Percentiles rank a stretch among this genome's conserved stretches.
Evolutionary conservation across 2,329 filamentous ascomycete genomes (phyloP).

Genomic region (Apiospora aurea): DNA sequence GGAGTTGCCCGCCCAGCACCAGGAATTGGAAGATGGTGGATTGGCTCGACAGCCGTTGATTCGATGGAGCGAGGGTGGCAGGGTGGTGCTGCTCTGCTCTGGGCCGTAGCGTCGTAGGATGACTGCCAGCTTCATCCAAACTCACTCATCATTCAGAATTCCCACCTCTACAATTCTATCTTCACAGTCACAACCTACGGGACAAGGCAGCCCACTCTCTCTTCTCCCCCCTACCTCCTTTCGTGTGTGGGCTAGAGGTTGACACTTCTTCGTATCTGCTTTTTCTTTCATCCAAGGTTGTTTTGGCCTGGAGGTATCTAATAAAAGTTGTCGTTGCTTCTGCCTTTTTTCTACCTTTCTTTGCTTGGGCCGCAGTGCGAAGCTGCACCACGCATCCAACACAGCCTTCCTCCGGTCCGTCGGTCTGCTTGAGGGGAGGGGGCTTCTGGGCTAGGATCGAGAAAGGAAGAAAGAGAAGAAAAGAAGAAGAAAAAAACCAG

Average conservation of each 20-base stretch:
- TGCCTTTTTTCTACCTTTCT: conserved; percentile 7
- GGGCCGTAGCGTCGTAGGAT: conserved; percentile 19
- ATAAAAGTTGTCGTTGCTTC: conserved; percentile 25
- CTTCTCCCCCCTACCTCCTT: conserved; percentile 23
- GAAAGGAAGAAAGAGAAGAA: neutral
- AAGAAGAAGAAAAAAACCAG: neutral
- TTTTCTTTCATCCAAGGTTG: conserved; percentile 17
- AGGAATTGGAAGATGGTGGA: conserved; percentile 18
- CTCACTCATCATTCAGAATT: conserved; percentile 23
- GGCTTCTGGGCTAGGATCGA: conserved; percentile 17
- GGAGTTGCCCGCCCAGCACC: conserved; percentile 11
- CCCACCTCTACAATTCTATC: conserved; percentile 23
- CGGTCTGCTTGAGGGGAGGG: conserved; percentile 18
- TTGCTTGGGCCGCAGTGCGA: conserved; percentile 21
- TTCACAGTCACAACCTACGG: conserved; percentile 23
- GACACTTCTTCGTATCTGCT: conserved; percentile 21
- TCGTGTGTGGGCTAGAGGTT: conserved; percentile 25
- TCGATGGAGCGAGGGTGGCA: conserved; percentile 15
- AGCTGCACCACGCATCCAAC: conserved; percentile 12
- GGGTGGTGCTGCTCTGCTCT: conserved; percentile 9
- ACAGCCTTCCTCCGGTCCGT: conserved; percentile 14
- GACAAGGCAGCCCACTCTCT: conserved; percentile 24
- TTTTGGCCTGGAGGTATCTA: conserved; percentile 22
- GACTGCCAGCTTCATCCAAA: conserved; percentile 23
- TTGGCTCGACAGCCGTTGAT: conserved; percentile 11